phyloP scores from a whole-genome alignment of 495 filamentous ascomycete genomes.

The Terfezia claveryi region DNA sequence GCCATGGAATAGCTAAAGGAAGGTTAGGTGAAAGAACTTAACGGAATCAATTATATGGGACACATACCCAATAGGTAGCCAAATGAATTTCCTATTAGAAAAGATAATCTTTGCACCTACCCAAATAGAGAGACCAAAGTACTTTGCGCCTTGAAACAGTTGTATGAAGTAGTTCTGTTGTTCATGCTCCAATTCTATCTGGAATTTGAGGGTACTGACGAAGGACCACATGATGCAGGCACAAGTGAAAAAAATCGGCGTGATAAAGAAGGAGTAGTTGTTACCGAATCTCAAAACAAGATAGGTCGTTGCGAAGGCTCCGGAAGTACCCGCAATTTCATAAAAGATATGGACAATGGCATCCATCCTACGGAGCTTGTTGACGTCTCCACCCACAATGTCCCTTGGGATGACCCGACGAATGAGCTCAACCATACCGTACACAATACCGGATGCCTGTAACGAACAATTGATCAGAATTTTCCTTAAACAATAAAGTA shows the following conservation, averaged over 20 bases:
- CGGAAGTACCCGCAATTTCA: slow-evolving; percentile 24
- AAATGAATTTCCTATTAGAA: slow-evolving; percentile 22
- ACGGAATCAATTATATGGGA: background rate
- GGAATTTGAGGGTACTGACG: slow-evolving; percentile 19
- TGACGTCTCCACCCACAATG: slow-evolving; percentile 26
- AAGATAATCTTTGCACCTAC: slow-evolving; percentile 20
- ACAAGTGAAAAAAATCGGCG: slow-evolving; percentile 22
- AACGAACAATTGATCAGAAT: background rate
- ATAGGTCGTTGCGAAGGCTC: slow-evolving; percentile 23
- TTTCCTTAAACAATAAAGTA: background rate
- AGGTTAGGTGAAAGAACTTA: slow-evolving; percentile 5
- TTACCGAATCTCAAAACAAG: slow-evolving; percentile 23
- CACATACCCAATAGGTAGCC: slow-evolving; percentile 23
- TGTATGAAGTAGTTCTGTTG: background rate
- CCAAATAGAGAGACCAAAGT: slow-evolving; percentile 23
- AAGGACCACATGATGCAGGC: slow-evolving; percentile 22
- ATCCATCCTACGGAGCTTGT: slow-evolving; percentile 25
- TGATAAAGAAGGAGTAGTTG: slow-evolving; percentile 25
- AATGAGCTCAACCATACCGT: slow-evolving; percentile 29
- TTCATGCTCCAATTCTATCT: slow-evolving; percentile 2
- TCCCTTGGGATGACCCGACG: slow-evolving; percentile 26
- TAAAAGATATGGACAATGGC: slow-evolving; percentile 28
- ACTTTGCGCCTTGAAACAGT: slow-evolving; percentile 10
- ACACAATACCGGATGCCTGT: slow-evolving; percentile 8
- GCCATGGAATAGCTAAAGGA: no score